These are phyloP conservation scores for Ilex paraguariensis DNA, from an alignment of 305 asterid genomes.

Conservation along the genomic window DNA sequence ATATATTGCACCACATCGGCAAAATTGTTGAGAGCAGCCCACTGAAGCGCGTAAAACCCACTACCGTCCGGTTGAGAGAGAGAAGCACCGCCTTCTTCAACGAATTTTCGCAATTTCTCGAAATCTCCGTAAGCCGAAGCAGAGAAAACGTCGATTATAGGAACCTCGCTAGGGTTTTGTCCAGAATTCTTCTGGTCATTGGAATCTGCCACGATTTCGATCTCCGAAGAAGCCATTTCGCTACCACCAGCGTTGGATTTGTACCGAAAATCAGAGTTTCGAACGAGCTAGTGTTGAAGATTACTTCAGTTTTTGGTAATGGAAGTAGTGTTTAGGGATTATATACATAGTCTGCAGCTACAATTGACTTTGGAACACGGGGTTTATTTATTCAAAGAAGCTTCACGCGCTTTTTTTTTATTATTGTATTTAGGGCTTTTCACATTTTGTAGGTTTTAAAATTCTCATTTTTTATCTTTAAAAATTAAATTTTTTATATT, in stretches of 20 bases:
- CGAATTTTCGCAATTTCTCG: slow-evolving; percentile 67
- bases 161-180: slow-evolving; percentile 50
- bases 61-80: slow-evolving; percentile 66
- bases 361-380: too few species aligned
- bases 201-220: slow-evolving; percentile 76
- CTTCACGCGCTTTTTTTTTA: too few species aligned
- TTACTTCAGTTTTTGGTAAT: too few species aligned
- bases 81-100: slow-evolving; percentile 63
- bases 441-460: too few species aligned
- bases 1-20: slow-evolving; percentile 64
- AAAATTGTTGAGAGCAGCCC: slow-evolving; percentile 91
- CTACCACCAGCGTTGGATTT: neutral
- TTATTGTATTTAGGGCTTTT: too few species aligned
- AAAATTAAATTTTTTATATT: too few species aligned
- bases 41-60: slow-evolving; percentile 81
- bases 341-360: too few species aligned
- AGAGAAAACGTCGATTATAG: slow-evolving; percentile 60
- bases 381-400: too few species aligned
- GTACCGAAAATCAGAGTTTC: neutral
- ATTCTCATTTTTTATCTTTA: too few species aligned
- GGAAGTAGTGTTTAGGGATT: too few species aligned
- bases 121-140: slow-evolving; percentile 87
- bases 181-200: slow-evolving; percentile 41
- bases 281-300: too few species aligned
- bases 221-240: slow-evolving; percentile 75